Evolutionary conservation across 305 asterid genomes (phyloP).

Genomic region (Solanum hybrid): DNA sequence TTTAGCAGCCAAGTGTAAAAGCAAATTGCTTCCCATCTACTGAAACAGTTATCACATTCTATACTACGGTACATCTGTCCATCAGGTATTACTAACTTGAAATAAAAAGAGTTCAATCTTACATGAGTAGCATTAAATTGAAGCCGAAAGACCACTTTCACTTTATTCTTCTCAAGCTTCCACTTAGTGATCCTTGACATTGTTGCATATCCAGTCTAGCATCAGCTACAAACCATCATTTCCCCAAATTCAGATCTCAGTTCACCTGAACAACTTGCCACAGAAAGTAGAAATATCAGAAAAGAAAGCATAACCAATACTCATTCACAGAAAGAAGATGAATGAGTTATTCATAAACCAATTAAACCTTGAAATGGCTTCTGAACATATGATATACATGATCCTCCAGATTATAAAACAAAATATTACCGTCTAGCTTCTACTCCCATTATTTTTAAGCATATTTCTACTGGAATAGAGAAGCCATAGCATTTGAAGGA

Average conservation of each 20-base stretch:
- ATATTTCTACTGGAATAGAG: not conserved
- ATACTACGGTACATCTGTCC: not conserved
- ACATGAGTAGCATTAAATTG: conserved; percentile 98
- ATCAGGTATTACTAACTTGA: not conserved
- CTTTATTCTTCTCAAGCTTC: conserved; percentile 97
- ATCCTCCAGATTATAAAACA: not conserved
- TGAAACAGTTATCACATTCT: not conserved
- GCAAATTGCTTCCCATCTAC: not conserved
- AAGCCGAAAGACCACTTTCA: conserved; percentile 96
- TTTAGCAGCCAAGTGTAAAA: not conserved
- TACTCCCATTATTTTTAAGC: not conserved
- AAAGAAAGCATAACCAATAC: not conserved
- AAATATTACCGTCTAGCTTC: not conserved
- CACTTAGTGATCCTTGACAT: conserved; percentile 92
- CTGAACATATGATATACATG: not conserved
- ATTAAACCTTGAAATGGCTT: not conserved
- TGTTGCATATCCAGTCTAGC: conserved; percentile 36
- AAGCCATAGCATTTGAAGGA: not conserved
- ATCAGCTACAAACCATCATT: conserved; percentile 21
- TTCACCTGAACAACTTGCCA: conserved; percentile 5
- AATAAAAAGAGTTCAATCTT: conserved; percentile 19
- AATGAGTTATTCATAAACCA: not conserved
- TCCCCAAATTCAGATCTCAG: conserved; percentile 8
- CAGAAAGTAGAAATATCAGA: not conserved
- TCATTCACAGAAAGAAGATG: not conserved